Percentiles rank a stretch among this genome's conserved stretches.
Conservation (phyloP, 768 basidiomycete species). For the Podaxis mareebaensis region DNA sequence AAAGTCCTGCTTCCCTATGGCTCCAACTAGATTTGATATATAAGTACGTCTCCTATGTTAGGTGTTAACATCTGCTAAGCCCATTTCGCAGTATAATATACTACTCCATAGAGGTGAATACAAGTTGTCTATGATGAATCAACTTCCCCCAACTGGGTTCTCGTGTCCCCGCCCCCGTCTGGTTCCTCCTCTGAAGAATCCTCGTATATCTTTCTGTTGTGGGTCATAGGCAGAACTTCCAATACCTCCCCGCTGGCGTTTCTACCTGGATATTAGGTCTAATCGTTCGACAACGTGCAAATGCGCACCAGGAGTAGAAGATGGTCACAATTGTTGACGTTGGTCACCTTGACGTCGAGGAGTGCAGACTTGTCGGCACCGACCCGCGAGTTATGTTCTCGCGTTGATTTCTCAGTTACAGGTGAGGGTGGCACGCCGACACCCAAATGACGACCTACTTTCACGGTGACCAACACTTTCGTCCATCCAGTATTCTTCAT, state of each 20-base stretch:
- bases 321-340: constrained; percentile 59
- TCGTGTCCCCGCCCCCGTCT: constrained; percentile 2
- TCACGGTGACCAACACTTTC: constrained; percentile 45
- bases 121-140: neutral
- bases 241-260: constrained; percentile 76
- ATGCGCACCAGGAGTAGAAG: constrained; percentile 53
- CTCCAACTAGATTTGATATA: constrained; percentile 25
- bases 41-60: neutral
- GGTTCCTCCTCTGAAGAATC: constrained; percentile 57
- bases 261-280: constrained; percentile 21
- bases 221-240: constrained; percentile 71
- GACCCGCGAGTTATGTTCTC: neutral
- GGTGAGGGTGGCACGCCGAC: neutral
- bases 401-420: neutral
- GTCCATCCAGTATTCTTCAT: constrained; percentile 75
- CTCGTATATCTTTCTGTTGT: constrained; percentile 72
- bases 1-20: constrained; percentile 72
- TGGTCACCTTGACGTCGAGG: constrained; percentile 45
- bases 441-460: constrained; percentile 29
- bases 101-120: neutral
- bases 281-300: neutral
- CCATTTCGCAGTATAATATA: neutral
- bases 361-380: neutral
- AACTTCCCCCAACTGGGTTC: neutral
- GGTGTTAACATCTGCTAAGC: neutral